Evolutionary conservation across 805 yeast species (phyloP), one percentile per base, ranked within the genome.

Genomic region (Ogataea pignaliae): DNA sequence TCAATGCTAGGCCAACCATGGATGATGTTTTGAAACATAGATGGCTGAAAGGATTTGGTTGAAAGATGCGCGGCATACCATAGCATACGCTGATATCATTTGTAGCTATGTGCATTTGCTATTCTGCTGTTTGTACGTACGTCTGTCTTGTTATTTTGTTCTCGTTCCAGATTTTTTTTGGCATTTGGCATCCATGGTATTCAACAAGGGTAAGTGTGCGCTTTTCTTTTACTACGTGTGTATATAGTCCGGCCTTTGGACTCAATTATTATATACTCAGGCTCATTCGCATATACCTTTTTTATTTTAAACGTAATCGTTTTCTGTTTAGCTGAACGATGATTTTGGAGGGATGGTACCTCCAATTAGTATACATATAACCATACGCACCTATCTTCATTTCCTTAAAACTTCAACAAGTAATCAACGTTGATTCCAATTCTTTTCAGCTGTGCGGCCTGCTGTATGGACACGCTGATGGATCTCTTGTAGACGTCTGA

Each of bases 381-480:
- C 26, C 26, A 21, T 21, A 15, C 15, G 28, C 21, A 13, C 14
- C 13, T 34, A 29, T 40, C 28, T 40, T 4, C 30, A 34, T 29
- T 35, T 3, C 12, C 33, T 26, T 11, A 44, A 32, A 39, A 26
- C 14, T 53, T 51, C 26, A 86, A 71, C 54, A 85, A 66, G 61
- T 79, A 86, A 41, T 81, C 91, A 49, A 88, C 81, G 55, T 87
- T 88, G 37, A 89, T 64, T 0, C 95, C 93, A 16, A 76, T 78
- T 0, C 67, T 62, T 53, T 79, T 80, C 52, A 88, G 64, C n/a
- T 75, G 78, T 31, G 71, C 68, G 29, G 83, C 78, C 55, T 87
- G 93, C 38, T 73, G 72, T 36, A 65, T 64, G 33, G 85, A 70
- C 10, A 78, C 70, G 35, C 72, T 66, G 3, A 83, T 69, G 44